Conservation (phyloP, 2,329 filamentous ascomycete genomes). For the Aureobasidium uvarum region DNA sequence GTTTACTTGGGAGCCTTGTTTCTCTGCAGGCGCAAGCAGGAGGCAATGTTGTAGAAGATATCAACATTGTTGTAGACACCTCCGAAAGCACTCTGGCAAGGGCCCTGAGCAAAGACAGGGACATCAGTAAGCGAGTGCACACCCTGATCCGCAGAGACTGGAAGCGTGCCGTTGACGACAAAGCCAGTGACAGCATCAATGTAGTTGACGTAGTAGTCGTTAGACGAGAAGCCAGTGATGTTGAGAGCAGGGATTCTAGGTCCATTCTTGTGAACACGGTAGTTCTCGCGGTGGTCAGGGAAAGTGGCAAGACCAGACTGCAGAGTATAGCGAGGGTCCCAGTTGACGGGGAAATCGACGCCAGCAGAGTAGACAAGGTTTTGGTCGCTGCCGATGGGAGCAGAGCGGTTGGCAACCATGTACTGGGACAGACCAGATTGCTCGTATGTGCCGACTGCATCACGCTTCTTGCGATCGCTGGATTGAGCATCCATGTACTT, state of each 20-base stretch:
- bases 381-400: constrained; percentile 67
- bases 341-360: constrained; percentile 75
- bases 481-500: constrained; percentile 67
- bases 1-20: neutral
- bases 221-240: constrained; percentile 46
- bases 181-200: constrained; percentile 66
- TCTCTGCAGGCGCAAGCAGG: constrained; percentile 58
- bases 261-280: constrained; percentile 64
- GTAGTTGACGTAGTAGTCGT: constrained; percentile 66
- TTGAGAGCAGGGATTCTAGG: constrained; percentile 62
- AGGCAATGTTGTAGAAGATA: constrained; percentile 71
- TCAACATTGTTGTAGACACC: constrained; percentile 69
- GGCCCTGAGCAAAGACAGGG: constrained; percentile 73
- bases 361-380: constrained; percentile 66
- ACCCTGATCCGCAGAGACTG: constrained; percentile 61
- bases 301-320: constrained; percentile 68
- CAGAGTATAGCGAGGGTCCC: constrained; percentile 80
- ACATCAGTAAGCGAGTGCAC: constrained; percentile 78
- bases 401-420: constrained; percentile 62
- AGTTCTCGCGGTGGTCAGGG: constrained; percentile 76
- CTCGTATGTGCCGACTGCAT: constrained; percentile 70
- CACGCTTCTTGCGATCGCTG: constrained; percentile 69
- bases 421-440: constrained; percentile 75
- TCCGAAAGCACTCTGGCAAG: constrained; percentile 73
- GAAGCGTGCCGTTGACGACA: constrained; percentile 72